Evolutionary conservation across 2,329 filamentous ascomycete genomes (phyloP), one percentile per base, ranked within the genome.

Genomic region (Sclerotinia trifoliorum): DNA sequence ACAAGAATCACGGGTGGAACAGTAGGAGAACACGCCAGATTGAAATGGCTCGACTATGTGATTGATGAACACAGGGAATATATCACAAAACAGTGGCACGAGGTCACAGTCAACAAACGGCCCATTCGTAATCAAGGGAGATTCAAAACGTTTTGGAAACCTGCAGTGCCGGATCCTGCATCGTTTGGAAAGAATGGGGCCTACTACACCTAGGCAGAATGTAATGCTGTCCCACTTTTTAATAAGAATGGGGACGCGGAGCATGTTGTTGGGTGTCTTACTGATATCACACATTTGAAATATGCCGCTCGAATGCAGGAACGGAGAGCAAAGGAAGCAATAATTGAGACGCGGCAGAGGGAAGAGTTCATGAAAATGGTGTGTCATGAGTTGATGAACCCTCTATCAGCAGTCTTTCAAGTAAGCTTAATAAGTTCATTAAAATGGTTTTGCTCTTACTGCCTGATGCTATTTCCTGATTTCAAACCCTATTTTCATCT

Each of bases 321-420:
- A 29, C 68, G 49, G 82, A 74, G 82, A 84, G 70, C 71, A 68
- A 69, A 70, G 58, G 82, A 87, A 68, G 85, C 85, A 2, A 82
- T 87, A 46, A 84, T 86, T 74, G 84, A 84, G 56, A 85, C 84
- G 72, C 80, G 88, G 5, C 88, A 91, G 75, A 91, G 94, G 75
- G 90, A 93, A 73, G 90, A 90, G 71, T 93, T 93, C 73, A 91
- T 93, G 75, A 90, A 92, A 77, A 91, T 92, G 80, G 85, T 84
- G 2, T 86, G 84, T 42, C 69, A 57, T 39, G 58, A 57, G 64
- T 42, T 57, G 55, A 55, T 46, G 58, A 55, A 55, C 32, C 48
- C 46, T 19, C 35, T 68, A 3, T 54, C 48, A 11, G 57, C 48
- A 42, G 49, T 54, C 6, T 39, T 56, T 39, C 48, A 88, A 90